phyloP scores from a whole-genome alignment of 2,329 filamentous ascomycete species.

The Penicillium crustosum region DNA sequence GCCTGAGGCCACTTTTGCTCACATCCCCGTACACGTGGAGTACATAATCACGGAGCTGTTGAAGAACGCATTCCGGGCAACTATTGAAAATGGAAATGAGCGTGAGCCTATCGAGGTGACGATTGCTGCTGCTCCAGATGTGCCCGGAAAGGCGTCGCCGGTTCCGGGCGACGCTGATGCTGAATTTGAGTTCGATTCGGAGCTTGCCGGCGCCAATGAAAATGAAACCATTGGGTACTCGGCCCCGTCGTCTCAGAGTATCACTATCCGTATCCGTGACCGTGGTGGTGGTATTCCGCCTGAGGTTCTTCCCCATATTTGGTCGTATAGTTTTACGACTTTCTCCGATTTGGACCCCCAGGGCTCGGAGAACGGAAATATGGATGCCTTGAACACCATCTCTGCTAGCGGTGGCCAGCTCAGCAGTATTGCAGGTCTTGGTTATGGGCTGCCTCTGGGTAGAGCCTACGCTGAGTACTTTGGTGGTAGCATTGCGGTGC shows the following conservation, averaged over 20 bases:
- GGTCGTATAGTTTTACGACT: slow-evolving; percentile 97
- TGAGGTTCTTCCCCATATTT: slow-evolving; percentile 80
- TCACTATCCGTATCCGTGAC: slow-evolving; percentile 93
- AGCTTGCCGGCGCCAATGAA: slow-evolving; percentile 30
- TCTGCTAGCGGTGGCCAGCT: slow-evolving; percentile 68
- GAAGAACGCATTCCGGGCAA: slow-evolving; percentile 95
- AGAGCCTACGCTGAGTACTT: slow-evolving; percentile 98
- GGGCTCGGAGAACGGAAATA: slow-evolving; percentile 51
- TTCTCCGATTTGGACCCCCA: slow-evolving; percentile 68
- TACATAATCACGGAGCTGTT: slow-evolving; percentile 96
- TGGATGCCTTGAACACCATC: slow-evolving; percentile 73
- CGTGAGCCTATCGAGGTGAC: slow-evolving; percentile 86
- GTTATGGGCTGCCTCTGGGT: slow-evolving; percentile 87
- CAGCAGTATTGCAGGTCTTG: slow-evolving; percentile 86
- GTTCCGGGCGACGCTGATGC: slow-evolving; percentile 29
- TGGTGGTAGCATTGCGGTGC: slow-evolving; percentile 90
- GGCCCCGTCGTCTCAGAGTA: slow-evolving; percentile 64
- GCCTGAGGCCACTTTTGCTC: slow-evolving; percentile 83
- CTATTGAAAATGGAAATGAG: slow-evolving; percentile 78
- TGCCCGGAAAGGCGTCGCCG: slow-evolving; percentile 37
- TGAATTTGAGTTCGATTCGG: slow-evolving; percentile 33
- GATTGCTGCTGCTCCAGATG: slow-evolving; percentile 70
- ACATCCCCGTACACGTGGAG: slow-evolving; percentile 92
- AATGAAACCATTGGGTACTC: slow-evolving; percentile 36
- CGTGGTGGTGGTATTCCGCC: slow-evolving; percentile 90